Evolutionary conservation across 257 asterid species (phyloP).

Genomic region (Marsdenia floribunda): DNA sequence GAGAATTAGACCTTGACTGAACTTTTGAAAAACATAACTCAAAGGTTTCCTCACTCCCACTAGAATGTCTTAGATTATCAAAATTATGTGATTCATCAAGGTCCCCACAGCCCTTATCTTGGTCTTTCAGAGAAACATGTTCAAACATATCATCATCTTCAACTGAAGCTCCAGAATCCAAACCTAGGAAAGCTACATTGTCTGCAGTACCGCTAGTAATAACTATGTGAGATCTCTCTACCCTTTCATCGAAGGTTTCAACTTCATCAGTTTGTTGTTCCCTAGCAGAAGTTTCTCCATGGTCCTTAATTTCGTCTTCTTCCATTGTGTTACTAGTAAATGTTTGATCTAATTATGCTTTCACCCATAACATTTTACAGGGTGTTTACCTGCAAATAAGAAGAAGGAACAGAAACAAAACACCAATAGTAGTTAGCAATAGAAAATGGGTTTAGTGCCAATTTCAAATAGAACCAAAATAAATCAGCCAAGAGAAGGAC

Average conservation of each 20-base stretch:
- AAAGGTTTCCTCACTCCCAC: slow-evolving; percentile 52
- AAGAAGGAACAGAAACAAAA: not conserved
- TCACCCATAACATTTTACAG: slow-evolving; percentile 19
- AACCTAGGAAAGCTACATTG: slow-evolving; percentile 37
- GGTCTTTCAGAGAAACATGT: slow-evolving; percentile 68
- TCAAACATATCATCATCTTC: slow-evolving; percentile 57
- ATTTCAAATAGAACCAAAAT: not conserved
- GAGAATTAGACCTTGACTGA: slow-evolving; percentile 45
- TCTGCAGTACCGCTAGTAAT: slow-evolving; percentile 23
- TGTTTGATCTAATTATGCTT: slow-evolving; percentile 16
- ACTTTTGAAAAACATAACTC: slow-evolving; percentile 49
- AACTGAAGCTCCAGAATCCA: slow-evolving; percentile 36
- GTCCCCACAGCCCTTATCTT: slow-evolving; percentile 38
- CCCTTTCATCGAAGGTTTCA: slow-evolving; percentile 26
- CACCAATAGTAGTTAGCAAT: not conserved
- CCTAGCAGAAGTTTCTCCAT: slow-evolving; percentile 32
- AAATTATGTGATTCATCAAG: slow-evolving; percentile 34
- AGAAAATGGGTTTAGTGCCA: not conserved
- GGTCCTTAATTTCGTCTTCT: slow-evolving; percentile 47
- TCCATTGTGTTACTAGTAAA: slow-evolving; percentile 43
- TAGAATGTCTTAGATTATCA: slow-evolving; percentile 42
- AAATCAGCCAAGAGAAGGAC: not conserved
- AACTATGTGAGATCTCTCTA: slow-evolving; percentile 26
- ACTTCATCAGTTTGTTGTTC: slow-evolving; percentile 30
- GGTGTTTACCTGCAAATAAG: slow-evolving; percentile 26